Base-by-base conservation (phyloP, 1,284 basidiomycete species). In the Phellopilus nigrolimitatus region DNA sequence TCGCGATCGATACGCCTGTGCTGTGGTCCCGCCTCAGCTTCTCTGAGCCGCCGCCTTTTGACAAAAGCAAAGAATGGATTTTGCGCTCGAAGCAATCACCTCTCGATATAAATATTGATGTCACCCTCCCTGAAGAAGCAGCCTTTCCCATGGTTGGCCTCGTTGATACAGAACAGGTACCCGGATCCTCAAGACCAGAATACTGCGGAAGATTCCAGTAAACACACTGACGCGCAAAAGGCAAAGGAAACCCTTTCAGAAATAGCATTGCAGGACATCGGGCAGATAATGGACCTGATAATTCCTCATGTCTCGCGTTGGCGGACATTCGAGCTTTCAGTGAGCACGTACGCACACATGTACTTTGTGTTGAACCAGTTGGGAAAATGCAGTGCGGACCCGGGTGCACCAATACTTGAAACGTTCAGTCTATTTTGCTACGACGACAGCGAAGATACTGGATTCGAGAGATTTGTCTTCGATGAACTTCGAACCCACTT, bases 281-380 rank as follows among this genome's bases (percentile, higher is more conserved):
- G 58, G 34, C 49, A 59, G 7, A 73, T 84, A 38, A 61, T 76
- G 27, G 68, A 75, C 39, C 60, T 84, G 40, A 66, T 84, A 45
- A 61, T 71, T 27, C 77, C 82, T 0, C 72, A 77, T 56, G 68
- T 76, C 43, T 61, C 64, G 9, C 73, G 75, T 17, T 84, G 80
- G 82, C 68, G 68, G 36, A 51, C 63, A 15, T 65, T 85, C 54
- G 68, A 73, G 33, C 61, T 82, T 51, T 60, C 64, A 3, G 74
- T 72, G 24, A 65, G 62, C 25, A 57, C 65, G 22, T 82, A 78
- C 59, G 60, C 61, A 2, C 69, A 73, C 60, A 76, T 84, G 63
- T 67, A 74, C 54, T 48, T 59, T 27, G 64, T 75, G 10, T 68
- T 84, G 17, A 59, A 62, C 12, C 31, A 22, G 28, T 7, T 56